Evolutionary conservation across 1,284 basidiomycete species (phyloP).

Genomic region (Lentinula novae-zelandiae): DNA sequence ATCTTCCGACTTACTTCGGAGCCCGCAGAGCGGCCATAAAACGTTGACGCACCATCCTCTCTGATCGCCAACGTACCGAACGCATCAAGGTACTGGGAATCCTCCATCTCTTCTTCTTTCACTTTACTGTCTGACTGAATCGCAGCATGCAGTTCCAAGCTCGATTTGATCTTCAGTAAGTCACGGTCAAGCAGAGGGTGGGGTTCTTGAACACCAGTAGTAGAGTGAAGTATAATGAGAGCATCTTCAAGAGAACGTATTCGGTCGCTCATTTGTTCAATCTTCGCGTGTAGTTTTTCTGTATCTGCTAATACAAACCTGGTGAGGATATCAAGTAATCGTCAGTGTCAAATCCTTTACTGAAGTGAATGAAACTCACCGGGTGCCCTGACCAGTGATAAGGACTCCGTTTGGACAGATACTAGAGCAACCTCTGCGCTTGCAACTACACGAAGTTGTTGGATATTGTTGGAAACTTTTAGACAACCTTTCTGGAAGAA

Average conservation of each 20-base stretch:
- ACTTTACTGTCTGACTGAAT: conserved; percentile 27
- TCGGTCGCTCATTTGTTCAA: conserved; percentile 68
- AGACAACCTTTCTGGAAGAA: neutral
- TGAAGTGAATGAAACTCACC: conserved; percentile 36
- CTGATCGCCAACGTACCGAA: conserved; percentile 62
- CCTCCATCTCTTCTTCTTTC: conserved; percentile 38
- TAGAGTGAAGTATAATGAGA: conserved; percentile 54
- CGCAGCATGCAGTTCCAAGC: conserved; percentile 57
- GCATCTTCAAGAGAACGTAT: conserved; percentile 76
- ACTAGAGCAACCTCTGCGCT: conserved; percentile 66
- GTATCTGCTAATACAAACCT: conserved; percentile 79
- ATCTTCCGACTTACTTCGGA: conserved; percentile 44
- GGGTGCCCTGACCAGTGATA: conserved; percentile 70
- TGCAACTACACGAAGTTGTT: conserved; percentile 37
- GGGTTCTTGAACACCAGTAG: conserved; percentile 38
- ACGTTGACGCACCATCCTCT: conserved; percentile 60
- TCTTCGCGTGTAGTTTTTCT: conserved; percentile 70
- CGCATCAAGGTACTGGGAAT: conserved; percentile 48
- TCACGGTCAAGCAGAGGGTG: conserved; percentile 65
- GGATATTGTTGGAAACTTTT: neutral
- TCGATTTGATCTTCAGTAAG: conserved; percentile 65
- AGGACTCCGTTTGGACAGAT: conserved; percentile 75
- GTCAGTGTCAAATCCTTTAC: neutral
- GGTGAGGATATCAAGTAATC: conserved; percentile 2
- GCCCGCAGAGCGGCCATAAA: conserved; percentile 63